phyloP scores from a whole-genome alignment of 805 yeast species.

The Saccharomycopsis capsularis region DNA sequence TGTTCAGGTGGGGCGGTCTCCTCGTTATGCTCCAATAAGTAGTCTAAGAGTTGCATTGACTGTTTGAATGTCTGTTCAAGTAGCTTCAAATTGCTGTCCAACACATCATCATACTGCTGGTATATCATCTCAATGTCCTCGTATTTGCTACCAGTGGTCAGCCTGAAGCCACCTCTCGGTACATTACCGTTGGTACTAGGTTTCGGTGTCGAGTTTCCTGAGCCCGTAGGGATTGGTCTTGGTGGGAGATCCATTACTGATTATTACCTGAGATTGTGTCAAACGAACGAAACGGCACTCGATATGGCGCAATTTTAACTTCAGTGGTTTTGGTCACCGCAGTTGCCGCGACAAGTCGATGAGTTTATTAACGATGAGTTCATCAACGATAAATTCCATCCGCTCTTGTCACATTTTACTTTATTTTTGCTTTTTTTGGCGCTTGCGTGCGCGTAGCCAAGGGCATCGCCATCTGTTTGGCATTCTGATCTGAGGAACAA shows the following conservation, averaged over 20 bases:
- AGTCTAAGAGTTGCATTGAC: slow-evolving; percentile 3
- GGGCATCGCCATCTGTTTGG: no score
- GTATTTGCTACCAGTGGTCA: no score
- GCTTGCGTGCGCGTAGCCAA: background rate
- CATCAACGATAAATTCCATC: background rate
- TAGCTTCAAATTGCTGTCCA: slow-evolving; percentile 5
- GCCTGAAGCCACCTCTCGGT: no score
- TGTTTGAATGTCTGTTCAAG: slow-evolving; percentile 9
- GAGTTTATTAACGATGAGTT: no score
- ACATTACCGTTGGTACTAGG: no score
- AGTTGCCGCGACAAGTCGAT: no score
- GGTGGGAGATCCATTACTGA: background rate
- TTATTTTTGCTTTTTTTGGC: background rate
- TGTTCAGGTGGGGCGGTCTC: background rate
- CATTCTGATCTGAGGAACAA: background rate
- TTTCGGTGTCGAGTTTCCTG: background rate
- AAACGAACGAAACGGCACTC: background rate
- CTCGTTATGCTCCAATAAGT: slow-evolving; percentile 6
- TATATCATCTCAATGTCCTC: background rate
- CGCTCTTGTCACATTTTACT: background rate
- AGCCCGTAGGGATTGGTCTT: background rate
- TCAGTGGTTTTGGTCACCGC: no score
- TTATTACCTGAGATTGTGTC: background rate
- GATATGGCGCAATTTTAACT: background rate
- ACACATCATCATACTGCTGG: background rate